phyloP scores from a whole-genome alignment of 148 eudicot genomes.

The Chenopodium berlandieri region DNA sequence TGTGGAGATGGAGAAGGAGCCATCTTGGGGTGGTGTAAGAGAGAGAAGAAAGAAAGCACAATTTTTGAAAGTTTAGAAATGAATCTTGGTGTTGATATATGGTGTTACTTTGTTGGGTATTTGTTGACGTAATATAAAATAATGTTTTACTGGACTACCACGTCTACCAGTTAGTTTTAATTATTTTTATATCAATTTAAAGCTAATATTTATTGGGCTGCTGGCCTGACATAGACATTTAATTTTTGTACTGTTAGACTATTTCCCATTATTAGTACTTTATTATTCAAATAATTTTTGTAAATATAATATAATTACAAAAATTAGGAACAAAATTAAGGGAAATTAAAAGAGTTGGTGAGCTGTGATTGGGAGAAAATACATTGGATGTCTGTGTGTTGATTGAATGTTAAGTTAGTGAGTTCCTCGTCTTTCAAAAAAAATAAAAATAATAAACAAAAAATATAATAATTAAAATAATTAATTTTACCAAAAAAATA shows the following conservation, averaged over 20 bases:
- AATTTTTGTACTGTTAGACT: conserved; percentile 24
- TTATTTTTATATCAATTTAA: background rate
- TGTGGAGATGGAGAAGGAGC: conserved; percentile 35
- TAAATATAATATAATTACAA: background rate
- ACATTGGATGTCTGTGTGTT: conserved; percentile 12
- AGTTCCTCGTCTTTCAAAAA: background rate
- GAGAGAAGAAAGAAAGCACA: no score
- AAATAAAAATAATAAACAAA: no score
- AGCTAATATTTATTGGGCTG: conserved; percentile 25
- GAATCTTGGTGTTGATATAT: conserved; percentile 19
- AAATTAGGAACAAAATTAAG: background rate
- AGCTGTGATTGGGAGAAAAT: conserved; percentile 30
- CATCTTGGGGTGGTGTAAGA: conserved; percentile 15
- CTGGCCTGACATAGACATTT: conserved; percentile 29
- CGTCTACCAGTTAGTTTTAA: conserved; percentile 1
- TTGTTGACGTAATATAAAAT: conserved; percentile 6
- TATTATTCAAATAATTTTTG: no score
- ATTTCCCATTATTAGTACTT: background rate
- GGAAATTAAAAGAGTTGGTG: background rate
- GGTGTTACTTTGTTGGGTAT: background rate
- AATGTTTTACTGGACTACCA: background rate
- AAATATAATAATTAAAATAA: no score
- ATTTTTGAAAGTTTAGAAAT: background rate
- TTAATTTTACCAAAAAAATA: no score
- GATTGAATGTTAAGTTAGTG: conserved; percentile 15